These are phyloP conservation scores for Mycena pura DNA, from an alignment of 768 basidiomycete species.

Conservation along the genomic window DNA sequence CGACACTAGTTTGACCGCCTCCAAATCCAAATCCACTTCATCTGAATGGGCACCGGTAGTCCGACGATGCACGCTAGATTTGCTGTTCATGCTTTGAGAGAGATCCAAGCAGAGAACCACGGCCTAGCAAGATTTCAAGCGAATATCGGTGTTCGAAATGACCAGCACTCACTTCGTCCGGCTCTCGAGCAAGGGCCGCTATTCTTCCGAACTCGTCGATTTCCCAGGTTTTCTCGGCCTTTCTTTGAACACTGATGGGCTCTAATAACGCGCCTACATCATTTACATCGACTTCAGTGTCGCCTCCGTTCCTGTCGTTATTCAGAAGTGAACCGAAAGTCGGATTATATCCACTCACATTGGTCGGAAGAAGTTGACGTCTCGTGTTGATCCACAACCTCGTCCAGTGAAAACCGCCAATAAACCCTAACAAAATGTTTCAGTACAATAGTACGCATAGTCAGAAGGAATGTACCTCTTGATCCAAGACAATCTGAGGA, in stretches of 20 bases:
- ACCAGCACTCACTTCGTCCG: conserved; percentile 30
- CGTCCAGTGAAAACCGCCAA: conserved; percentile 38
- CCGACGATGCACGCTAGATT: conserved; percentile 28
- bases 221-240: conserved; percentile 37
- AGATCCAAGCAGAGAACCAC: conserved; percentile 38
- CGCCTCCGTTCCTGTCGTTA: conserved; percentile 30
- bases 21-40: conserved; percentile 14
- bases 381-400: conserved; percentile 34
- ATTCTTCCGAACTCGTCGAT: conserved; percentile 35
- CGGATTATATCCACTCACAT: conserved; percentile 24
- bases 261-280: conserved; percentile 32
- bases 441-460: no score
- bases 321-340: background rate
- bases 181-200: conserved; percentile 28
- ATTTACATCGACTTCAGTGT: conserved; percentile 38
- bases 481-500: conserved; percentile 35
- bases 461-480: no score
- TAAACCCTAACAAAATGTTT: conserved; percentile 25
- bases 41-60: no score
- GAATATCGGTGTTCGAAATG: background rate
- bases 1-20: no score
- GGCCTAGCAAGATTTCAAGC: conserved; percentile 23
- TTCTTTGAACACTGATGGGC: conserved; percentile 27
- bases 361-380: conserved; percentile 38
- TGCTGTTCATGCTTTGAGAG: conserved; percentile 33